Evolutionary conservation across 2,329 filamentous ascomycete genomes (phyloP).

Genomic region (Alternaria hordeiaustralica): DNA sequence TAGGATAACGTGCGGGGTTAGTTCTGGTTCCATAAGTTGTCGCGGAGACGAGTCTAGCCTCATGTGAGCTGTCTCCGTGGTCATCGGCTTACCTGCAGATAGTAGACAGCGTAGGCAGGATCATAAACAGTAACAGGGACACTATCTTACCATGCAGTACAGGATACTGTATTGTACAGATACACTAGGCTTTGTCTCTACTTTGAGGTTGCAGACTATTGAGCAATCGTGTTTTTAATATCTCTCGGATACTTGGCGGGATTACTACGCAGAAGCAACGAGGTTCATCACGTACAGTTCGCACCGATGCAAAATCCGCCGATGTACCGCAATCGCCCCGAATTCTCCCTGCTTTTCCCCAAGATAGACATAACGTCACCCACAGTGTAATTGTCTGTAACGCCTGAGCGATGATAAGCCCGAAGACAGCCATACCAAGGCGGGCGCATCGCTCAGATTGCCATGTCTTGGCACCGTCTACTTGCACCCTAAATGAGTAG

Average conservation of each 20-base stretch:
- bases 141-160: not conserved
- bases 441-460: not conserved
- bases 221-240: not conserved
- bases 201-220: not conserved
- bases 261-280: not conserved
- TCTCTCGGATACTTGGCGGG: not conserved
- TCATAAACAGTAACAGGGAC: not conserved
- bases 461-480: not conserved
- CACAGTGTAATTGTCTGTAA: not conserved
- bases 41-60: not conserved
- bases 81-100: not conserved
- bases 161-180: not conserved
- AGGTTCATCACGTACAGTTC: not conserved
- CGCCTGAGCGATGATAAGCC: not conserved
- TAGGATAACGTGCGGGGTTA: rapidly evolving
- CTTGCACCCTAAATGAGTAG: not conserved
- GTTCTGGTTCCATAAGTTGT: not conserved
- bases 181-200: not conserved
- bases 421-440: not conserved
- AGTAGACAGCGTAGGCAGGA: no score
- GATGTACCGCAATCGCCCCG: not conserved
- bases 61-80: not conserved
- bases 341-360: not conserved
- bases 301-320: not conserved
- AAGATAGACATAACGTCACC: not conserved